These are phyloP conservation scores for Vigna radiata DNA, from an alignment of 306 rosid species.

Conservation along the genomic window DNA sequence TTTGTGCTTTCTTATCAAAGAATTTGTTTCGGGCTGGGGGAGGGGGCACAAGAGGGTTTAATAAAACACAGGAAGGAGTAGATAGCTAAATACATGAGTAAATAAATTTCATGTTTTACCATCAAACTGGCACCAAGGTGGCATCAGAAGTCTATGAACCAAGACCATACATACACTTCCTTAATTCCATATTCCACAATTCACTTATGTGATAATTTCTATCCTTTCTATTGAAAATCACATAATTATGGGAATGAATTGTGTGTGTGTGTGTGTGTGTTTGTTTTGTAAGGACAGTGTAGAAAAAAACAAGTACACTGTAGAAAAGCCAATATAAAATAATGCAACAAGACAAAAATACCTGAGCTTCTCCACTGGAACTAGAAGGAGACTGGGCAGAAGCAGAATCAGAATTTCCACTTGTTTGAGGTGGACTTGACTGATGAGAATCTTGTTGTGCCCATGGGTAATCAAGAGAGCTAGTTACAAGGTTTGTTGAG, in stretches of 20 bases:
- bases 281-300: background rate
- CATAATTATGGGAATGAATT: conserved; percentile 10
- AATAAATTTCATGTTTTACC: conserved; percentile 31
- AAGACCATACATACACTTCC: conserved; percentile 20
- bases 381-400: conserved; percentile 94
- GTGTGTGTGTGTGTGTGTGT: too few species aligned
- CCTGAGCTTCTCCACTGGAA: conserved; percentile 95
- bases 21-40: background rate
- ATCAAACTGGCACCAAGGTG: conserved; percentile 11
- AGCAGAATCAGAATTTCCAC: conserved; percentile 92
- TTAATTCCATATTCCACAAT: background rate
- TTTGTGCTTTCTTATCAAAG: background rate
- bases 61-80: conserved; percentile 20
- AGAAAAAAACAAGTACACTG: background rate
- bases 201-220: background rate
- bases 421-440: conserved; percentile 96
- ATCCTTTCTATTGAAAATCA: conserved; percentile 34
- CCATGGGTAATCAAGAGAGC: conserved; percentile 78
- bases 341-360: conserved; percentile 42
- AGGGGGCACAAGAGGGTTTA: background rate
- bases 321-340: conserved; percentile 32
- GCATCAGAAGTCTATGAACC: conserved; percentile 9
- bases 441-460: conserved; percentile 76
- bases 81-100: background rate
- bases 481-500: conserved; percentile 63